Evolutionary conservation across 805 yeast genomes (phyloP), one percentile per base, ranked within the genome.

Genomic region (Candida krabiensis): DNA sequence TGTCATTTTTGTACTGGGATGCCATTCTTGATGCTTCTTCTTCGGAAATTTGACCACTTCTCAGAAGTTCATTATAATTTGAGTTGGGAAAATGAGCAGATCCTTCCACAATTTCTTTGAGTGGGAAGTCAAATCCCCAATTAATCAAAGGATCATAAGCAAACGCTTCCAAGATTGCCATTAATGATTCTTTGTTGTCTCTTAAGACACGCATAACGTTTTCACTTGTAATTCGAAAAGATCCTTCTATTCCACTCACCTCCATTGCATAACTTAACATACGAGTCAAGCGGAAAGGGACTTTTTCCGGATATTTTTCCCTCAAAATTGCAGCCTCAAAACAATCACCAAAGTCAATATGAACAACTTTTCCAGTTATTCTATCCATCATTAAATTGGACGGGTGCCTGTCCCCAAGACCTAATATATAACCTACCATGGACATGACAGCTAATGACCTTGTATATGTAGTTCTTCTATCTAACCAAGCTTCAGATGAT

Each of bases 251-350:
- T 6, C 99, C 99, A 64, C 96, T 86, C 2, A 93, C 98, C 61
- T 95, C 99, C 97, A 93, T 91, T 0, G 98, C 99, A 61, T 89
- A 89, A 16, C 95, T 89, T 48, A 95, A 71, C 99, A 93, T 93
- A 62, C 99, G 73, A 0, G 99, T 93, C 41, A 93, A 73, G 61
- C 99, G 75, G 69, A 93, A 93, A 6, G 99, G 99, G 17, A 93
- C 99, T 61, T 90, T 91, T 56, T 93, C 99, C 0, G 99, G 99
- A 61, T 86, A 95, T 59, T 93, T 93, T 52, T 95, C 99, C 50
- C 99, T 78, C 44, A 93, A 66, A 34, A 91, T 89, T 0, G 99
- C 99, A 2, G 98, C 96, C 60, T 93, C 99, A 56, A 93, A 93
- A 75, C 99, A 93, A 60, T 93, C 99, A 49, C 99, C 99, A 64